A percentile compares a stretch with the other conserved stretches of the same genome.
phyloP scores from a whole-genome alignment of 441 rosid genomes.

The Mallotus japonicus region DNA sequence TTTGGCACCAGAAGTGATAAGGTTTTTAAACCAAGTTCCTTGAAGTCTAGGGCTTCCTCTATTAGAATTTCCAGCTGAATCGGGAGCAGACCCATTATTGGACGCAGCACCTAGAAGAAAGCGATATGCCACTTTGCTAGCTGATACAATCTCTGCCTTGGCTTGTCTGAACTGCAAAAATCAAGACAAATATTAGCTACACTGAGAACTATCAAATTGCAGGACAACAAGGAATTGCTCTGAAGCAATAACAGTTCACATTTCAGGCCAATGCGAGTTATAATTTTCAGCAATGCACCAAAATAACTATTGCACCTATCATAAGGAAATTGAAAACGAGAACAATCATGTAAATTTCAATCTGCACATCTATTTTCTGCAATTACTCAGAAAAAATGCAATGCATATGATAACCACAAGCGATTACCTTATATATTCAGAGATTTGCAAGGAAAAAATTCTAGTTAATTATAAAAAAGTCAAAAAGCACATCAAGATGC shows the following conservation, averaged over 20 bases:
- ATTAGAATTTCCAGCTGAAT: slow-evolving; percentile 54
- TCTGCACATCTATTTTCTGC: neutral
- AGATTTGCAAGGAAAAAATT: neutral
- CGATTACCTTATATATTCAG: neutral
- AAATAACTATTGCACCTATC: neutral
- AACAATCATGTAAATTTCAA: neutral
- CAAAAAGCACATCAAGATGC: neutral
- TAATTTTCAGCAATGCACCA: neutral
- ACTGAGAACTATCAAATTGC: neutral
- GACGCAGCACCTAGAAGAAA: slow-evolving; percentile 64
- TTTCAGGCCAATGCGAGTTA: no score
- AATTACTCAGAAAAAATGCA: neutral
- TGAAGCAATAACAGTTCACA: neutral
- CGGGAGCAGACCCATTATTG: slow-evolving; percentile 40
- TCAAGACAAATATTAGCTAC: neutral
- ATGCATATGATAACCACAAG: neutral
- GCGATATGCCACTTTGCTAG: slow-evolving; percentile 96
- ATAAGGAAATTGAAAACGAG: neutral
- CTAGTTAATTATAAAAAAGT: neutral
- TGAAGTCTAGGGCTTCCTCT: slow-evolving; percentile 63
- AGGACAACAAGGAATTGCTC: neutral
- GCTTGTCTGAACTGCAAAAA: slow-evolving; percentile 84
- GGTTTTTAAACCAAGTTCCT: slow-evolving; percentile 78
- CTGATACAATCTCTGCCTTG: slow-evolving; percentile 88
- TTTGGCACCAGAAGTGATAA: slow-evolving; percentile 61